Base-by-base conservation (phyloP, 2,329 filamentous ascomycete genomes). In the Neobulgaria alba region DNA sequence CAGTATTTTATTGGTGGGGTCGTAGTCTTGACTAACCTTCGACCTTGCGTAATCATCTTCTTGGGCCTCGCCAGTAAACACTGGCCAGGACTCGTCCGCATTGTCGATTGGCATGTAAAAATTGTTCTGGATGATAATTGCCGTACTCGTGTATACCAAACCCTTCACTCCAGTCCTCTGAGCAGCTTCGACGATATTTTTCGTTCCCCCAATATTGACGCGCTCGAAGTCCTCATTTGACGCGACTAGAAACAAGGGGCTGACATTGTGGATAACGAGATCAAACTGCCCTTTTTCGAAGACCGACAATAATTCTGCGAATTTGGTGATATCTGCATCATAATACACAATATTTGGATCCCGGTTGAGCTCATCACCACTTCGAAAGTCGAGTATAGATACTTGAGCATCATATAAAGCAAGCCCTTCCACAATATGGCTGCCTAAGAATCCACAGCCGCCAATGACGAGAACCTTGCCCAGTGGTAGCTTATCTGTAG, bases 401-500 rank as follows among this genome's bases (percentile, higher is more conserved):
- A 38, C 20, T 16, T 16, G 14, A 31, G 36, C 36, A 14, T 30
- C 16, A 18, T 18, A 38, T 18, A 26, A 18, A 18, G 36, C 29
- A 29, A 38, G 26, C 8, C 21, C 18, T 19, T 38, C 36, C 8
- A 38, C 26, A 19, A 38, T 38, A 18, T 38, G 36, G 29, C 36
- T 38, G 3, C 36, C 36, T 4, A 38, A 16, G 17, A 38, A 38
- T 17, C 36, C 36, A n/a, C 4, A 30, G 14, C 36, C 36, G 9
- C 36, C 36, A 19, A 38, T 29, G 26, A 38, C 36, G 14, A 38
- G 20, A 15, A 31, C 36, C 18, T 31, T 38, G 23, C 36, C 36
- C 14, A 38, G 15, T 10, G 17, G 15, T 18, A 15, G 21, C 23
- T 38, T 38, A 18, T 26, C 12, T 12, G 7, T 12, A 26, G 23